Evolutionary conservation across 2,329 filamentous ascomycete genomes (phyloP).

Genomic region (Sordariomycetes sp.): DNA sequence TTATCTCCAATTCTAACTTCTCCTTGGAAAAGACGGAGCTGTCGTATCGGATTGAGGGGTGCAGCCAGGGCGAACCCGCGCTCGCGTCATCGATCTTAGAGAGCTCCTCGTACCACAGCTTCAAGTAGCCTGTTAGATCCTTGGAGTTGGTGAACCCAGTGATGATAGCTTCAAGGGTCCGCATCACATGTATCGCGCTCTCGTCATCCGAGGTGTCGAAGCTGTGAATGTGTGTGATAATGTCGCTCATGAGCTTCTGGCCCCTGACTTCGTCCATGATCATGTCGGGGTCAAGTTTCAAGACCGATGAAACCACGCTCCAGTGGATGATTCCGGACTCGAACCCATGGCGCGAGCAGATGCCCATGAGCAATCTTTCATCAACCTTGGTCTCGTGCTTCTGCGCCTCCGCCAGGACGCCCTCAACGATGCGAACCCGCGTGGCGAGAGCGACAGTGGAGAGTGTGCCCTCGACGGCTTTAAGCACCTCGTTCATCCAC

Average conservation of each 20-base stretch:
- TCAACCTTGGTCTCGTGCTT: conserved; percentile 20
- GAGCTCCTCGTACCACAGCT: conserved; percentile 33
- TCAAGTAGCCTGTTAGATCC: conserved; percentile 32
- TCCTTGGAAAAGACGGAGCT: background rate
- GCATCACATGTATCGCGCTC: conserved; percentile 13
- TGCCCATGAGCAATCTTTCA: conserved; percentile 25
- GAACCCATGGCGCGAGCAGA: conserved; percentile 32
- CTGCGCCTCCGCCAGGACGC: conserved; percentile 20
- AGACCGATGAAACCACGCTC: conserved; percentile 27
- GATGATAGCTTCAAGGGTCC: conserved; percentile 25
- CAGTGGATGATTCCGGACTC: conserved; percentile 24
- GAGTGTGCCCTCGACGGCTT: conserved; percentile 17
- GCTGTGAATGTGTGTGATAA: conserved; percentile 23
- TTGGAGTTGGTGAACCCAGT: conserved; percentile 32
- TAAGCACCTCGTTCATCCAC: conserved; percentile 25
- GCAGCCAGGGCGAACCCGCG: conserved; percentile 19
- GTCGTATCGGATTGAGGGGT: conserved; percentile 7
- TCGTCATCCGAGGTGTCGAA: conserved; percentile 5
- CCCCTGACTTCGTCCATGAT: conserved; percentile 29
- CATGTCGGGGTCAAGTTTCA: conserved; percentile 34
- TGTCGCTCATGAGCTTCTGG: conserved; percentile 22
- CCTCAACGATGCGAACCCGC: conserved; percentile 13
- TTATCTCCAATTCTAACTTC: conserved; percentile 30
- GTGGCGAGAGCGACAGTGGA: conserved; percentile 13
- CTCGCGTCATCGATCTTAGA: conserved; percentile 17